Evolutionary conservation across 129 eudicot species (phyloP).

Genomic region (Cynara cardunculus): DNA sequence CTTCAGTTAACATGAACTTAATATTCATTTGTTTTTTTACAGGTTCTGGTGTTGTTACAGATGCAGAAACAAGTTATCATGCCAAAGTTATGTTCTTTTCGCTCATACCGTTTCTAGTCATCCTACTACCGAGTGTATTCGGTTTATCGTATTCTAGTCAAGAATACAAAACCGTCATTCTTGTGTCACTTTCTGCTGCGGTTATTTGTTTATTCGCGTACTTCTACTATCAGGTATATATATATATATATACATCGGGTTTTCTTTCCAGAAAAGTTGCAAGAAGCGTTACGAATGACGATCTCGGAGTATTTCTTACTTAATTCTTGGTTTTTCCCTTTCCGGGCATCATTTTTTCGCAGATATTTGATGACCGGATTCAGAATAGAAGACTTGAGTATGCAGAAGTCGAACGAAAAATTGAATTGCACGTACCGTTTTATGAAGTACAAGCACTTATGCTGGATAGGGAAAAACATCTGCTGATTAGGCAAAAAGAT

Average conservation of each 20-base stretch:
- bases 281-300: not conserved
- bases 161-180: slow-evolving; percentile 29
- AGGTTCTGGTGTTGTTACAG: slow-evolving; percentile 67
- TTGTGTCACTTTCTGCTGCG: slow-evolving; percentile 42
- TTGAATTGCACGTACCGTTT: slow-evolving; percentile 31
- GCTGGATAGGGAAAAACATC: slow-evolving; percentile 34
- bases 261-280: not conserved
- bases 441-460: slow-evolving; percentile 34
- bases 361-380: slow-evolving; percentile 26
- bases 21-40: slow-evolving; percentile 2
- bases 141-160: slow-evolving; percentile 30
- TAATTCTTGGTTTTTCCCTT: not conserved
- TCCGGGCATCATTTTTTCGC: not conserved
- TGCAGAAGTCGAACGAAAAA: slow-evolving; percentile 34
- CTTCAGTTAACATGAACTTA: not conserved
- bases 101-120: slow-evolving; percentile 50
- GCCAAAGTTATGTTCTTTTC: slow-evolving; percentile 75
- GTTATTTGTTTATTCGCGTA: slow-evolving; percentile 41
- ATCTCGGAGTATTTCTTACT: not conserved
- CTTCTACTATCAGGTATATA: slow-evolving; percentile 66
- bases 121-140: slow-evolving; percentile 50
- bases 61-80: slow-evolving; percentile 54
- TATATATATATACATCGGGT: not conserved
- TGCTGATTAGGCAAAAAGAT: slow-evolving; percentile 29
- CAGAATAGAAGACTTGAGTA: slow-evolving; percentile 28